Evolutionary conservation across 2,329 filamentous ascomycete genomes (phyloP).

Genomic region (Colletotrichum zoysiae): DNA sequence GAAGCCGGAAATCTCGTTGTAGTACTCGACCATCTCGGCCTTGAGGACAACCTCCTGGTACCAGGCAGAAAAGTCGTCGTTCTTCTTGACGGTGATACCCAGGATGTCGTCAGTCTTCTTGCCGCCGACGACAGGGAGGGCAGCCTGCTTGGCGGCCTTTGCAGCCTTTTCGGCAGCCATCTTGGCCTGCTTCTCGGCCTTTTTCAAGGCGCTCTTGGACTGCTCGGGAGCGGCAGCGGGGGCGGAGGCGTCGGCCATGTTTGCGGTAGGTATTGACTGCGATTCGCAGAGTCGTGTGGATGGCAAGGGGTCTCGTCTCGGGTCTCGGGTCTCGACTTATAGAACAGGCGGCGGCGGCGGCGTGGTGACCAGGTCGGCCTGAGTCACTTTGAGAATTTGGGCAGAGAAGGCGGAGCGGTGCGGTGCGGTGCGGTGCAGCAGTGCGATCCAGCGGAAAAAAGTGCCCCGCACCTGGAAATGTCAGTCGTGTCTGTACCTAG

Average conservation of each 20-base stretch:
- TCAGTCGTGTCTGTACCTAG: conserved; percentile 24
- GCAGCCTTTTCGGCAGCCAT: conserved; percentile 72
- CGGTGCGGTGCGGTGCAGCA: not conserved
- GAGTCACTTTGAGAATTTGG: conserved; percentile 41
- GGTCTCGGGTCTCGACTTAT: conserved; percentile 24
- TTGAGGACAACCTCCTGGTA: conserved; percentile 98
- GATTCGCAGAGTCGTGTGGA: conserved; percentile 24
- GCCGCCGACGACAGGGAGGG: conserved; percentile 65
- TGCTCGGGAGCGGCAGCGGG: conserved; percentile 46
- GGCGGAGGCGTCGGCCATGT: conserved; percentile 44
- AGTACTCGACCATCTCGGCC: conserved; percentile 98
- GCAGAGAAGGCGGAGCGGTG: conserved; percentile 23
- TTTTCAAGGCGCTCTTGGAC: conserved; percentile 75
- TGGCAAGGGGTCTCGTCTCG: conserved; percentile 5
- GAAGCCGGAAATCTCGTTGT: conserved; percentile 92
- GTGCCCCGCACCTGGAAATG: conserved; percentile 42
- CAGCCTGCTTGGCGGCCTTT: conserved; percentile 69
- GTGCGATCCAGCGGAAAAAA: conserved; percentile 38
- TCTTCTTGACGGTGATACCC: conserved; percentile 88
- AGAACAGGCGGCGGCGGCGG: conserved; percentile 9
- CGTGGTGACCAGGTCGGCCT: conserved; percentile 38
- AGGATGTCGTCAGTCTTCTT: conserved; percentile 78
- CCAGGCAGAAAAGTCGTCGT: conserved; percentile 91
- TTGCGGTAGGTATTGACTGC: conserved; percentile 34
- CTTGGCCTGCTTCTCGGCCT: conserved; percentile 74